Conservation (phyloP, 345 rosid genomes). For the Eucalyptus sp. region DNA sequence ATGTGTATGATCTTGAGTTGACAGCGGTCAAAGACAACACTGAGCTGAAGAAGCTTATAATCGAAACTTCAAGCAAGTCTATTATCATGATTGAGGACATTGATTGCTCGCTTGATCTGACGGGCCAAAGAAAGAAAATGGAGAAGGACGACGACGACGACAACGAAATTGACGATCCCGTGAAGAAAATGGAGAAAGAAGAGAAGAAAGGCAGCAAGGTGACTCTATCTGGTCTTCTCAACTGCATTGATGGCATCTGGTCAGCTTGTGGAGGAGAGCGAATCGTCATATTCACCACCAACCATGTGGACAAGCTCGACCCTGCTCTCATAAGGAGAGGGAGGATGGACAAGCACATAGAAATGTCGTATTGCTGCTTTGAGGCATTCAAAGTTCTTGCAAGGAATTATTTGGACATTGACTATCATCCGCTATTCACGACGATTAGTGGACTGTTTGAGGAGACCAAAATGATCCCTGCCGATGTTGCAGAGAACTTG, state of each 20-base stretch:
- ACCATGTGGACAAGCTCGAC: conserved; percentile 19
- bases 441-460: neutral
- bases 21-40: conserved; percentile 43
- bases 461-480: neutral
- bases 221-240: conserved; percentile 21
- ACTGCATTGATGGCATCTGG: conserved; percentile 36
- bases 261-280: conserved; percentile 25
- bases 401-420: neutral
- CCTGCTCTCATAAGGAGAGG: conserved; percentile 31
- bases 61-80: conserved; percentile 37
- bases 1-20: conserved; percentile 69
- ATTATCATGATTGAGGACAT: conserved; percentile 68
- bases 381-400: conserved; percentile 1
- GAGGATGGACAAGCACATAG: conserved; percentile 23
- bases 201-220: conserved; percentile 2
- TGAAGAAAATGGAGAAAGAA: neutral
- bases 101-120: conserved; percentile 45
- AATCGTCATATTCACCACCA: conserved; percentile 31
- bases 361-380: conserved; percentile 3
- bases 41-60: conserved; percentile 36
- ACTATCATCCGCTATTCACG: neutral
- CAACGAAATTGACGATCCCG: neutral
- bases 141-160: neutral
- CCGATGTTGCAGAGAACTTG: conserved; percentile 6
- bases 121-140: conserved; percentile 17